Evolutionary conservation across 1,284 basidiomycete species (phyloP).

Genomic region (Heterobasidion parviporum): DNA sequence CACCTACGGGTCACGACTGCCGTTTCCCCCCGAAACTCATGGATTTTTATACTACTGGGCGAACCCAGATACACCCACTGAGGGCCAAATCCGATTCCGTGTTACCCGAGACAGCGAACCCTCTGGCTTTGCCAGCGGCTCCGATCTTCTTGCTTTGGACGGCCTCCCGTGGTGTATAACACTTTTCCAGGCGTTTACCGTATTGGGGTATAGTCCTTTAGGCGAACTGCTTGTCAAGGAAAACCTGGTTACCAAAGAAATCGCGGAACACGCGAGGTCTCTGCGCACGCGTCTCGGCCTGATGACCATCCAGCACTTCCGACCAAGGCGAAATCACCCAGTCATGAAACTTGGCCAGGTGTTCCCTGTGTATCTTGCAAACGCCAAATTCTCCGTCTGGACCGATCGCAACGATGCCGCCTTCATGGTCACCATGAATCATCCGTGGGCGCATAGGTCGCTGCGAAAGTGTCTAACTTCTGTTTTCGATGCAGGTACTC

Average conservation of each 20-base stretch:
- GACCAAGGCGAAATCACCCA: neutral
- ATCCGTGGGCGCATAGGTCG: no score
- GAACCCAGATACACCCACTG: neutral
- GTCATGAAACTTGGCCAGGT: no score
- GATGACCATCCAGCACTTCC: neutral
- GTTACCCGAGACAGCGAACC: neutral
- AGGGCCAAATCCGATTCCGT: neutral
- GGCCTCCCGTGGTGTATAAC: neutral
- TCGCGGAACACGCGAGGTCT: no score
- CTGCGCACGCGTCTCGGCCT: neutral
- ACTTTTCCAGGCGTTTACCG: neutral
- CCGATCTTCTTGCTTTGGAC: neutral
- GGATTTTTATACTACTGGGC: neutral
- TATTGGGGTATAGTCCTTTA: neutral
- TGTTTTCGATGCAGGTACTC: no score
- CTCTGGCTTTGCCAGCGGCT: neutral
- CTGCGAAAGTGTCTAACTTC: no score
- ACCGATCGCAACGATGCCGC: no score
- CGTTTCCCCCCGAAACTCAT: neutral
- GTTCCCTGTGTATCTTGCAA: no score
- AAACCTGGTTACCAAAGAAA: neutral
- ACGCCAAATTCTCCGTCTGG: no score
- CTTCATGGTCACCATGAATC: no score
- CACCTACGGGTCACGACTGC: no score
- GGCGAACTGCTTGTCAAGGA: neutral